These are phyloP conservation scores for Penicillium waksmanii DNA, from an alignment of 495 filamentous ascomycete species.

Conservation along the genomic window DNA sequence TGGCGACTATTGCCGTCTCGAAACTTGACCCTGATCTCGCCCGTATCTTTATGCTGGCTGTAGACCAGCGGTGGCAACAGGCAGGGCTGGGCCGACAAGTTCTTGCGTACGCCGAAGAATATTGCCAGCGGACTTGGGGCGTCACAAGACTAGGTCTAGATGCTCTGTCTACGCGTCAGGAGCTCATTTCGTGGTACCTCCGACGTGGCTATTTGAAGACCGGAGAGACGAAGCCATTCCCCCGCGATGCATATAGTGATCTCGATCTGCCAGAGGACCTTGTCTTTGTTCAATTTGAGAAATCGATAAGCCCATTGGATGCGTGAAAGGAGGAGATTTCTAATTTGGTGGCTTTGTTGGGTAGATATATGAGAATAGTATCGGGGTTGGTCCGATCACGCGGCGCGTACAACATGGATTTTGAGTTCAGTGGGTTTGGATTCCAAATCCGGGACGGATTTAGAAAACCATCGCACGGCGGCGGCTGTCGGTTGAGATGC, in stretches of 20 bases:
- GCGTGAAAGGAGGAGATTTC: background rate
- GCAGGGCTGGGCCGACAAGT: slow-evolving; percentile 45
- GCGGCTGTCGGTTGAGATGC: background rate
- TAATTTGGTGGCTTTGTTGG: background rate
- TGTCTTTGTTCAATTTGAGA: slow-evolving; percentile 42
- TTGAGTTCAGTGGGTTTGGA: background rate
- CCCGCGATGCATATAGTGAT: slow-evolving; percentile 29
- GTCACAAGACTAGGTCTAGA: slow-evolving; percentile 35
- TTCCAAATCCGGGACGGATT: background rate
- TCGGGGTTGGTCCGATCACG: background rate
- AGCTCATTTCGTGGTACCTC: slow-evolving; percentile 48
- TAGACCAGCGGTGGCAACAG: slow-evolving; percentile 38
- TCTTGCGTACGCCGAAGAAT: slow-evolving; percentile 44
- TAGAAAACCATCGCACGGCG: background rate
- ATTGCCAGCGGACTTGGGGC: slow-evolving; percentile 36
- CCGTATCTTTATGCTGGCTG: slow-evolving; percentile 48
- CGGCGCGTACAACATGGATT: background rate
- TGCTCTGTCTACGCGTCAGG: slow-evolving; percentile 42
- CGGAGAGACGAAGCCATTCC: slow-evolving; percentile 45
- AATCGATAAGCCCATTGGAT: slow-evolving; percentile 5
- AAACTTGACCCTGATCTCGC: slow-evolving; percentile 24
- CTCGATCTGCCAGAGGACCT: slow-evolving; percentile 41
- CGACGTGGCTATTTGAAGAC: slow-evolving; percentile 46
- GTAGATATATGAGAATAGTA: background rate
- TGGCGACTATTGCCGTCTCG: slow-evolving; percentile 41